A percentile compares a stretch with the other conserved stretches of the same genome.
These are phyloP conservation scores for Limonium bicolor DNA, from an alignment of 148 eudicot genomes.

Conservation along the genomic window DNA sequence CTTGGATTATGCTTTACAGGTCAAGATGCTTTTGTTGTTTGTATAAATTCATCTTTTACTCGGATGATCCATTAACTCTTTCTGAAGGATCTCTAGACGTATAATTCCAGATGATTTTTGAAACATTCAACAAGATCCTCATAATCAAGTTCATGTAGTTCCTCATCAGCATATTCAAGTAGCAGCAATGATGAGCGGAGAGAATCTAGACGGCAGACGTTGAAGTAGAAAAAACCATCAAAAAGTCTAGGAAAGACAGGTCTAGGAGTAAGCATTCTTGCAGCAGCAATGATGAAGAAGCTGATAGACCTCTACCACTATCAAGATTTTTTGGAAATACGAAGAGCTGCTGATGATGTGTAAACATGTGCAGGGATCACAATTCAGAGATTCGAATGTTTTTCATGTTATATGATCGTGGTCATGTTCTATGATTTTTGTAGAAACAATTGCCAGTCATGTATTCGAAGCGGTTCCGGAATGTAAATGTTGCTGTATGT, in stretches of 20 bases:
- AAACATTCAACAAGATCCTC: constrained; percentile 76
- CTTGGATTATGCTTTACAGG: background rate
- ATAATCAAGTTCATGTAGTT: constrained; percentile 56
- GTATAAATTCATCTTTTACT: background rate
- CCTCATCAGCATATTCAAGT: constrained; percentile 74
- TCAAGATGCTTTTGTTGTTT: background rate
- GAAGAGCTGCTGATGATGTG: constrained; percentile 60
- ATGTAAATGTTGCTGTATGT: no score
- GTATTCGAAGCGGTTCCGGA: no score
- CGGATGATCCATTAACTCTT: background rate
- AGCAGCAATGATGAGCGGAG: constrained; percentile 80
- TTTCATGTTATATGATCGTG: no score
- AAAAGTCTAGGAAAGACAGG: constrained; percentile 55
- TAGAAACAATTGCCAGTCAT: no score
- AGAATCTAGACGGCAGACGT: constrained; percentile 57
- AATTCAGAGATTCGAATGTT: no score
- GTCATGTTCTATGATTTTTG: no score
- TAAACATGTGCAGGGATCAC: no score
- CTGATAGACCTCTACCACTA: constrained; percentile 75
- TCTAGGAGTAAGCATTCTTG: constrained; percentile 54
- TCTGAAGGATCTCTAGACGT: background rate
- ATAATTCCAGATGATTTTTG: background rate
- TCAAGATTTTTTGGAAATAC: constrained; percentile 82
- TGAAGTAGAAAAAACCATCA: constrained; percentile 57
- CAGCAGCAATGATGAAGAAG: constrained; percentile 34